Evolutionary conservation across 2,329 filamentous ascomycete genomes (phyloP), one percentile per base, ranked within the genome.

Genomic region (Nigrograna mackinnonii): DNA sequence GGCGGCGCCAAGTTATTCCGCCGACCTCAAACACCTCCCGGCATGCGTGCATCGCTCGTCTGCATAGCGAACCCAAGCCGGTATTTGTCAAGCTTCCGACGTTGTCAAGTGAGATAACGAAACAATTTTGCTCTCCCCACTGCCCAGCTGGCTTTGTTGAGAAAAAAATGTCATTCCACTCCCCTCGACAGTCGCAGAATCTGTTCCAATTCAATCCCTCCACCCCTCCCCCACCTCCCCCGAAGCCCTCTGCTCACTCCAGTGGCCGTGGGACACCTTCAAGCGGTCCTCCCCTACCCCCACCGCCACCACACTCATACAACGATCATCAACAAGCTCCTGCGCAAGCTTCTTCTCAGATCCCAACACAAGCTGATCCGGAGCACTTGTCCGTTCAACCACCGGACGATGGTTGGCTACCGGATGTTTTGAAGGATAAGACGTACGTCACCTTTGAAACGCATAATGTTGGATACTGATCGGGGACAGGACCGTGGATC

Each of bases 391-490:
- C 48, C 36, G 43, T 60, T 19, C 56, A 54, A 41, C 58, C 58
- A 40, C 69, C 70, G n/a, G 68, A 71, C 33, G 83, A 87, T 39
- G 80, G 84, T 49, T 96, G 91, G 91, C 76, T 96, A 3, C 91
- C 91, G 2, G 79, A 82, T 46, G 73, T 83, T 11, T 72, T 96
- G 2, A 81, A 87, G 60, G 87, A 94, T 60, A 95, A 94, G 74
- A 85, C 88, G 90, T 95, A 74, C 52, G 82, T 72, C 46, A 52
- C 43, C 40, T 35, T 31, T 46, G 24, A 49, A 48, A 50, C 54
- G 21, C 44, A 35, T 44, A 34, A 18, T 22, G 28, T 30, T 26
- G 22, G 22, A 48, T 45, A 36, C 50, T 60, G 45, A 62, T 50
- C 39, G 40, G 40, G 35, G 39, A 52, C 62, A 89, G 90, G 38